phyloP scores from a whole-genome alignment of 768 basidiomycete species.

The Paxillus involutus region DNA sequence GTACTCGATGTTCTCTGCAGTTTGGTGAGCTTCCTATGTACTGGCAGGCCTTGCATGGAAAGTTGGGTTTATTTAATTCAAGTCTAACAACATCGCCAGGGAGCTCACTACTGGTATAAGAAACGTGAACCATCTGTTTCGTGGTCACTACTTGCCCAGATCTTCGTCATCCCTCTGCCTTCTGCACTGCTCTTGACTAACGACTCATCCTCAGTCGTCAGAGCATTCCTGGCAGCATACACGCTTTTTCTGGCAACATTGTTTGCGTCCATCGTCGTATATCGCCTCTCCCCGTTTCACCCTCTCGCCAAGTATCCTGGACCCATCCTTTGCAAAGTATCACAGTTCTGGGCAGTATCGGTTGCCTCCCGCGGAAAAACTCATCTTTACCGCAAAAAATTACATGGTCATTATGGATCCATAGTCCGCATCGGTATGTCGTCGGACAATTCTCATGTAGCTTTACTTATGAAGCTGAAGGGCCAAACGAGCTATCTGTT shows the following conservation, averaged over 20 bases:
- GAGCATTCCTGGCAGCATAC: constrained; percentile 13
- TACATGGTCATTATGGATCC: constrained; percentile 32
- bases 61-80: background rate
- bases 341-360: constrained; percentile 29
- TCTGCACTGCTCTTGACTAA: constrained; percentile 10
- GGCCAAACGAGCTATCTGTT: constrained; percentile 39
- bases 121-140: constrained; percentile 16
- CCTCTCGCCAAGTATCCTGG: constrained; percentile 39
- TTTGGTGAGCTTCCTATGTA: constrained; percentile 8
- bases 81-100: constrained; percentile 1
- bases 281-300: constrained; percentile 40
- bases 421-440: constrained; percentile 33
- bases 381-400: constrained; percentile 13
- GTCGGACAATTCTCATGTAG: background rate
- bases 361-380: constrained; percentile 18
- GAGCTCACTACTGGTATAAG: constrained; percentile 16
- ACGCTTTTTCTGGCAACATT: constrained; percentile 18
- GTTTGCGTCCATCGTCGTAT: constrained; percentile 28
- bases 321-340: constrained; percentile 28
- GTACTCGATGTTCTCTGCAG: constrained; percentile 16
- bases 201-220: constrained; percentile 2
- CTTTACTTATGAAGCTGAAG: constrained; percentile 19
- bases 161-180: constrained; percentile 12
- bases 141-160: constrained; percentile 9
- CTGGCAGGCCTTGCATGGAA: background rate